Conservation (phyloP, 352 stramenopile genomes). For the Globisporangium paddicum region DNA sequence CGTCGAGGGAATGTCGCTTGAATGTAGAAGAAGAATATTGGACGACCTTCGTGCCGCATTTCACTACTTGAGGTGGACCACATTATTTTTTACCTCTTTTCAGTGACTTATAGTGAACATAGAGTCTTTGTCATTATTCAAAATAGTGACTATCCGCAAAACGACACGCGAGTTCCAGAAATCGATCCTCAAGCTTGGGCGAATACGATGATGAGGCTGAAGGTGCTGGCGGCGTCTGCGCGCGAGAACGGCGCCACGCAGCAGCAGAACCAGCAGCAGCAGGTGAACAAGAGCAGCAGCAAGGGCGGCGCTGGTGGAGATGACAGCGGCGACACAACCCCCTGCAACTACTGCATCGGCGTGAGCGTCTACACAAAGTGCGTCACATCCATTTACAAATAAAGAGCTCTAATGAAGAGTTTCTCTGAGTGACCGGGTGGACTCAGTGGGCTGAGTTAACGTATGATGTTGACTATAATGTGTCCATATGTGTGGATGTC, state of each 20-base stretch:
- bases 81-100: neutral
- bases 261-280: neutral
- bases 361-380: constrained; percentile 70
- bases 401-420: too few relatives aligned
- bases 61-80: neutral
- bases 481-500: neutral
- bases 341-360: constrained; percentile 56
- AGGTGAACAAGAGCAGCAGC: neutral
- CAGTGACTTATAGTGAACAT: neutral
- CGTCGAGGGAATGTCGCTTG: neutral
- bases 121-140: neutral
- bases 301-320: neutral
- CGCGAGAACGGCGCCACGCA: constrained; percentile 6
- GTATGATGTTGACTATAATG: neutral
- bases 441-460: too few relatives aligned
- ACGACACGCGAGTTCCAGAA: neutral
- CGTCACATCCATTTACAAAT: too few relatives aligned
- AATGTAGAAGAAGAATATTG: neutral
- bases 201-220: neutral
- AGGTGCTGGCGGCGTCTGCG: constrained; percentile 6
- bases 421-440: too few relatives aligned
- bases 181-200: neutral
- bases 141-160: neutral
- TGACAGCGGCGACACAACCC: constrained; percentile 1
- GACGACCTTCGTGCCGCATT: neutral